Base-by-base conservation (phyloP, 495 filamentous ascomycete genomes). In the Symbiotaphrina buchneri region DNA sequence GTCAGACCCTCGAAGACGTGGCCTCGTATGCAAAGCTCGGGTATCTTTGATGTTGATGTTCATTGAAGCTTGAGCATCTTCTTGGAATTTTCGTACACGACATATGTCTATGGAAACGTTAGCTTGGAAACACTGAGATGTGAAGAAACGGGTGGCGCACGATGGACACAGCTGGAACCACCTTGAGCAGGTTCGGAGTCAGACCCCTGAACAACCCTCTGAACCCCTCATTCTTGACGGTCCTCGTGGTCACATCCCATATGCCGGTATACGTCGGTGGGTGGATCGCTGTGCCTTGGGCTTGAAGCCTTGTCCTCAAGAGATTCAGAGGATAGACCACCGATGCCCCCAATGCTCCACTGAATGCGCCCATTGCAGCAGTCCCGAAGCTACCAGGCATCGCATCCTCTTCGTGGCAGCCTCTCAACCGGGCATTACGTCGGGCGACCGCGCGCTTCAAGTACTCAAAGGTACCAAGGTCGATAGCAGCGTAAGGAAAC, bases 401-500 rank as follows among this genome's bases (percentile, higher is more conserved):
- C 2, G 76, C 66, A 41, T 92, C 83, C 25, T 87, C 78, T 45
- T 92, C 81, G 41, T 82, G 73, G 34, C 72, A 73, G 29, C 71
- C 58, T 14, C 65, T 47, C 13, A 62, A 54, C 20, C 61, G 65
- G n/a, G 81, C 80, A 41, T 82, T 75, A 26, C 70, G 68, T 6
- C 55, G 56, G 2, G 71, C 55, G 34, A 91, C 64, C 4, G 55
- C 56, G 19, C 65, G 65, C 56, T 99, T 99, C 33, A 92, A 59
- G 30, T 83, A 71, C 51, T 99, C 87, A 41, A 94, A 99, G 0
- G 79, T 93, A 24, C 79, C 76, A 37, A 99, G 68, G 47, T 99
- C 87, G 48, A 99, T 87, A 22, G 87, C 90, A 21, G 80, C 80
- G 51, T 99, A 99, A 1, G 87, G 87, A 45, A 95, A 95, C 71